phyloP scores from a whole-genome alignment of 2,329 filamentous ascomycete species.

The Pseudopithomyces maydicus region DNA sequence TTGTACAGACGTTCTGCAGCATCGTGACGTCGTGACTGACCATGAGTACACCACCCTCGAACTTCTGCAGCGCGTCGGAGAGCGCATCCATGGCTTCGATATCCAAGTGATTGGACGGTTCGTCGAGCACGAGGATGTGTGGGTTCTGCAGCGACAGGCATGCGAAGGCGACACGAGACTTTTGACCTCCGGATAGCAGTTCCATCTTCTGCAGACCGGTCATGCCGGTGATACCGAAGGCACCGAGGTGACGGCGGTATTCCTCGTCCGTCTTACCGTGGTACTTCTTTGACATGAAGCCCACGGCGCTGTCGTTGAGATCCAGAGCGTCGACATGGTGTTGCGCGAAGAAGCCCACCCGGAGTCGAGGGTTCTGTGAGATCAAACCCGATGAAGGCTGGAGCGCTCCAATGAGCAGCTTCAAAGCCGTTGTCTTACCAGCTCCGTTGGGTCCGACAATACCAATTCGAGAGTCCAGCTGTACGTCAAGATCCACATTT shows the following conservation, averaged over 20 bases:
- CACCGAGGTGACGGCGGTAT: slow-evolving; percentile 92
- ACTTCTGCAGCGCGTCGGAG: slow-evolving; percentile 79
- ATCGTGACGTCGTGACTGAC: slow-evolving; percentile 99
- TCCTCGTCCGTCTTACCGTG: slow-evolving; percentile 94
- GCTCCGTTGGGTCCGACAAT: slow-evolving; percentile 99
- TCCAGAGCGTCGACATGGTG: slow-evolving; percentile 98
- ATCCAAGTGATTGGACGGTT: slow-evolving; percentile 97
- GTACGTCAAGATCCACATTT: slow-evolving; percentile 93
- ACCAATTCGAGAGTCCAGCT: slow-evolving; percentile 96
- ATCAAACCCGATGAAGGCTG: slow-evolving; percentile 79
- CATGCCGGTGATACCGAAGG: slow-evolving; percentile 84
- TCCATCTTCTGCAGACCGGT: slow-evolving; percentile 97
- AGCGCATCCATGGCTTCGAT: slow-evolving; percentile 99
- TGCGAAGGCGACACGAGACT: slow-evolving; percentile 98
- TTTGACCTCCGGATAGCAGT: slow-evolving; percentile 93
- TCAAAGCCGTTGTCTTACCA: slow-evolving; percentile 97
- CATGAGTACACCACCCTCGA: slow-evolving; percentile 96
- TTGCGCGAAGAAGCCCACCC: slow-evolving; percentile 96
- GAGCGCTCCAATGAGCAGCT: slow-evolving; percentile 90
- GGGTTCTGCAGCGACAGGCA: slow-evolving; percentile 92
- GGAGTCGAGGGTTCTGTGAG: slow-evolving; percentile 83
- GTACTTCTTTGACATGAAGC: slow-evolving; percentile 93
- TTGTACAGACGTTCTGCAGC: slow-evolving; percentile 93
- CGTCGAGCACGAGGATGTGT: slow-evolving; percentile 96
- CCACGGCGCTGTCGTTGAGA: slow-evolving; percentile 84